Evolutionary conservation across 495 filamentous ascomycete species (phyloP).

Genomic region (Xylaria castorea): DNA sequence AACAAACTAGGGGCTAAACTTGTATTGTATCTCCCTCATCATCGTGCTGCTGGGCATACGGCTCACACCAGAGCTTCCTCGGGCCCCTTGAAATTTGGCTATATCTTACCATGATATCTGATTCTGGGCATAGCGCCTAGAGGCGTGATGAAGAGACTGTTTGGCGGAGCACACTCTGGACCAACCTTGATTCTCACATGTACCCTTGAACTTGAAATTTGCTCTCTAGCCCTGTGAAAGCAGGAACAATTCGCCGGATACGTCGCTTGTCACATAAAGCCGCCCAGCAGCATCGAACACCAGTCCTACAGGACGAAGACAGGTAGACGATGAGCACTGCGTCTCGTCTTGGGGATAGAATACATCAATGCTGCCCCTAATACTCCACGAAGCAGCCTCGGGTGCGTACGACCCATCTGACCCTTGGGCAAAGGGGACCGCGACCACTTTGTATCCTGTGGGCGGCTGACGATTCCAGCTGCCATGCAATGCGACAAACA

Average conservation of each 20-base stretch:
- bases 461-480: conserved; percentile 61
- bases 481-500: conserved; percentile 54
- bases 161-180: not conserved
- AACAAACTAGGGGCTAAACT: not conserved
- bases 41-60: not conserved
- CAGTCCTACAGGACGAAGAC: conserved; percentile 64
- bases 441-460: conserved; percentile 62
- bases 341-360: conserved; percentile 57
- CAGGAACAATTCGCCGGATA: conserved; percentile 65
- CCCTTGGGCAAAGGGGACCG: conserved; percentile 51
- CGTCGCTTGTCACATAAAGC: conserved; percentile 63
- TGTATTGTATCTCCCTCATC: not conserved
- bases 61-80: not conserved
- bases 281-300: conserved; percentile 55
- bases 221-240: conserved; percentile 35
- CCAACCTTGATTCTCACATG: not conserved
- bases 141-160: not conserved
- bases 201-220: not conserved
- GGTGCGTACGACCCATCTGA: conserved; percentile 45
- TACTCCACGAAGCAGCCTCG: conserved; percentile 46
- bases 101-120: not conserved
- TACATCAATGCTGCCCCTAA: conserved; percentile 53
- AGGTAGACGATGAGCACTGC: conserved; percentile 41
- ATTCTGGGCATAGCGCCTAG: not conserved
- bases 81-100: not conserved